Evolutionary conservation across 2,329 filamentous ascomycete species (phyloP).

Genomic region (Pochonia chlamydosporia): DNA sequence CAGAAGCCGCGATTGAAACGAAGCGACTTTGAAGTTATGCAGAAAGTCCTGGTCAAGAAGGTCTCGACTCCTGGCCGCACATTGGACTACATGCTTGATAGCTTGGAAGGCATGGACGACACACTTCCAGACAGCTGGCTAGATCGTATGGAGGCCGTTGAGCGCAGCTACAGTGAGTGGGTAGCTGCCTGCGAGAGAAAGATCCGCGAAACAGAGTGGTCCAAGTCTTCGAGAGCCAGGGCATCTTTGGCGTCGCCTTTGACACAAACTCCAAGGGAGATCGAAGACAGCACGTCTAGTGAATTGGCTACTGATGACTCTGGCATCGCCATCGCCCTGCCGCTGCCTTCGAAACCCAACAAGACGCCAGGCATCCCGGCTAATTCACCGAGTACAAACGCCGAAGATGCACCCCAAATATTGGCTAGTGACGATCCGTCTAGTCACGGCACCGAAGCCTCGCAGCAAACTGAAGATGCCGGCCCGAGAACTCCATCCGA

Average conservation of each 20-base stretch:
- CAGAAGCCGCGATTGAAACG: constrained; percentile 27
- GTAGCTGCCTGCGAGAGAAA: constrained; percentile 68
- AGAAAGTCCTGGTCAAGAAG: constrained; percentile 58
- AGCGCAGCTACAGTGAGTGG: constrained; percentile 76
- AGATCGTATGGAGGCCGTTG: constrained; percentile 74
- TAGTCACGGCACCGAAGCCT: neutral
- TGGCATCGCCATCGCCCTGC: neutral
- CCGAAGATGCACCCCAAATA: neutral
- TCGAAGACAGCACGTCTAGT: neutral
- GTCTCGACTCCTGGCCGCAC: constrained; percentile 64
- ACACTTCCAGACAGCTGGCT: constrained; percentile 84
- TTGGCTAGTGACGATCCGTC: neutral
- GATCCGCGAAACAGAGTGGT: constrained; percentile 61
- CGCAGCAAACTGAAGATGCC: neutral
- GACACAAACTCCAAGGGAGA: neutral
- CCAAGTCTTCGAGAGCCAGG: neutral
- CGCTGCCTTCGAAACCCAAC: neutral
- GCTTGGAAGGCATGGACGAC: constrained; percentile 76
- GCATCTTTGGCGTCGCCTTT: neutral
- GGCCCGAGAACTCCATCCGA: neutral
- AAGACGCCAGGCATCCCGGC: neutral
- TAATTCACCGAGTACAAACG: neutral
- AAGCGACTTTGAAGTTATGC: constrained; percentile 52
- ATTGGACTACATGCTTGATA: constrained; percentile 81
- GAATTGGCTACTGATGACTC: neutral